These are phyloP conservation scores for Aspergillus ostianus DNA, from an alignment of 495 filamentous ascomycete species.

Conservation along the genomic window DNA sequence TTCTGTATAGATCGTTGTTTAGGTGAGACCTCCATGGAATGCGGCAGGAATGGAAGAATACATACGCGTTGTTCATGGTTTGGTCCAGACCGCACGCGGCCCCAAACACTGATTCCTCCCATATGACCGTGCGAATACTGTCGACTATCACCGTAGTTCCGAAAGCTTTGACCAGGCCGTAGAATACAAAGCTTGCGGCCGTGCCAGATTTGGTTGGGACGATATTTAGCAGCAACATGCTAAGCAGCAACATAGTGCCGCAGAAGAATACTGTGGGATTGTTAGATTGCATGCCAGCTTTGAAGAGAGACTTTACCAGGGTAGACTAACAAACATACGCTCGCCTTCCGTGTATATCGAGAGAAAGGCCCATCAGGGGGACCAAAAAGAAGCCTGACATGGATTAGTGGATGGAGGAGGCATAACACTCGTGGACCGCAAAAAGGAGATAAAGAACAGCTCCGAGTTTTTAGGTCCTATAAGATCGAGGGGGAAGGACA, in stretches of 20 bases:
- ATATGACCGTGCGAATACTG: background rate
- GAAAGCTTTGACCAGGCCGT: background rate
- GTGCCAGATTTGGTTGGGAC: background rate
- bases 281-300: background rate
- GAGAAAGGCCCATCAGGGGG: background rate
- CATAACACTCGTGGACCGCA: too few relatives aligned
- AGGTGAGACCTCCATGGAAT: too few relatives aligned
- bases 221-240: background rate
- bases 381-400: background rate
- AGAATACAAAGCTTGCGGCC: background rate
- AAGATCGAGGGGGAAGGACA: background rate
- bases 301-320: background rate
- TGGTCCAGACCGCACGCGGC: background rate
- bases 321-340: background rate
- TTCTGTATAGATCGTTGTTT: too few relatives aligned
- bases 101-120: background rate
- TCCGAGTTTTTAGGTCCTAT: background rate
- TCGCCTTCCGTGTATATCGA: background rate
- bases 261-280: background rate
- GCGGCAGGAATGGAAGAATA: too few relatives aligned
- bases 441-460: background rate
- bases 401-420: background rate
- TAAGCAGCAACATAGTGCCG: background rate
- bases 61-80: slow-evolving; percentile 1
- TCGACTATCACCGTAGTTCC: background rate